A percentile compares a stretch with the other conserved stretches of the same genome.
Evolutionary conservation across 2,329 filamentous ascomycete genomes (phyloP).

Genomic region (Aspergillus niger): DNA sequence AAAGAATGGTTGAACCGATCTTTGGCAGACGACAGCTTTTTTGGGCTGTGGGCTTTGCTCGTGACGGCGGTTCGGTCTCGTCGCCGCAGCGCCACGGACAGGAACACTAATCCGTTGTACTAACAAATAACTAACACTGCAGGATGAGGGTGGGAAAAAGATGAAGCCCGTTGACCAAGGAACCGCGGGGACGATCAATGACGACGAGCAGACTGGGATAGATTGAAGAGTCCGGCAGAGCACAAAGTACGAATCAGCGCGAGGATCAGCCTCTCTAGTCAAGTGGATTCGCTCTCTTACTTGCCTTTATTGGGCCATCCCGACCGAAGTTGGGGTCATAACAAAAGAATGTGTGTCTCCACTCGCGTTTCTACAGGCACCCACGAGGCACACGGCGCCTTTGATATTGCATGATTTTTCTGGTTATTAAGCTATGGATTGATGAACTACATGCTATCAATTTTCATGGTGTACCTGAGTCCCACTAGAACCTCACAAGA

Average conservation of each 20-base stretch:
- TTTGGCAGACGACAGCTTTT: neutral
- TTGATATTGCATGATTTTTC: too few species aligned
- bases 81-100: neutral
- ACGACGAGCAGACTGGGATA: neutral
- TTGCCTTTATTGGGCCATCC: neutral
- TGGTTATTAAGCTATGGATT: neutral
- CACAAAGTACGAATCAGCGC: neutral
- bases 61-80: neutral
- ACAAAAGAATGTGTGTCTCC: neutral
- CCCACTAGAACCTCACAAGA: neutral
- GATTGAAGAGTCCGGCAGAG: neutral
- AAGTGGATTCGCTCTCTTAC: neutral
- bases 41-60: neutral
- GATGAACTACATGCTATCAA: neutral
- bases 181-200: conserved; percentile 16
- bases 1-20: neutral
- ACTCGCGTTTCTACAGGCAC: neutral
- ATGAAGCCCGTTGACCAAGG: conserved; percentile 16
- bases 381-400: neutral
- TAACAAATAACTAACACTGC: neutral
- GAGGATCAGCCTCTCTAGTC: neutral
- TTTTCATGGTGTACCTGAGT: neutral
- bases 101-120: neutral
- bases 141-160: neutral
- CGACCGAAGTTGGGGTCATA: conserved; percentile 8